Percentiles rank a stretch among this genome's conserved stretches.
These are phyloP conservation scores for Phytophthora podocarpi DNA, from an alignment of 352 stramenopile genomes.

Conservation along the genomic window DNA sequence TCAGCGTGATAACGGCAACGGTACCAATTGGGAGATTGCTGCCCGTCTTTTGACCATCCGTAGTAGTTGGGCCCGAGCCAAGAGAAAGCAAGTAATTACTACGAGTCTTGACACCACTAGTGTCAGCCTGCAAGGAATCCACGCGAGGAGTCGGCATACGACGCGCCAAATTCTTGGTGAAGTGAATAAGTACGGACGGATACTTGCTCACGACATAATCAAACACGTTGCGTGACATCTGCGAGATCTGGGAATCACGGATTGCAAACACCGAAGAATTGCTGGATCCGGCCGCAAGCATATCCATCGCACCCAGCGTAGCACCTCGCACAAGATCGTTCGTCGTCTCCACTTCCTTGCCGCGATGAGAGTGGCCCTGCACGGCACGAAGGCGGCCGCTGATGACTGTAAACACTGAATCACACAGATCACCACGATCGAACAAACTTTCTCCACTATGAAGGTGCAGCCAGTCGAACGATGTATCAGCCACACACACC, in stretches of 20 bases:
- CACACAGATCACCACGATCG: slow-evolving; percentile 72
- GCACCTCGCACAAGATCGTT: slow-evolving; percentile 82
- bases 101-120: slow-evolving; percentile 38
- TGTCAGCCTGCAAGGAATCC: slow-evolving; percentile 40
- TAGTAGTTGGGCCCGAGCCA: slow-evolving; percentile 31
- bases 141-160: slow-evolving; percentile 54
- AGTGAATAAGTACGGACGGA: slow-evolving; percentile 76
- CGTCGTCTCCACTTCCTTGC: slow-evolving; percentile 74
- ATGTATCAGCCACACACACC: slow-evolving; percentile 75
- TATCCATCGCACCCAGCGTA: slow-evolving; percentile 82
- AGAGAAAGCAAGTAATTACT: slow-evolving; percentile 68
- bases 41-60: slow-evolving; percentile 25
- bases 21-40: slow-evolving; percentile 64
- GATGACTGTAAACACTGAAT: slow-evolving; percentile 84
- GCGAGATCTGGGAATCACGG: slow-evolving; percentile 86
- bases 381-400: slow-evolving; percentile 78
- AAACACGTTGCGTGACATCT: slow-evolving; percentile 88
- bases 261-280: slow-evolving; percentile 87
- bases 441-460: slow-evolving; percentile 84
- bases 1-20: slow-evolving; percentile 79
- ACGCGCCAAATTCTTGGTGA: slow-evolving; percentile 77
- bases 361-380: slow-evolving; percentile 62
- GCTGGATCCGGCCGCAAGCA: slow-evolving; percentile 72
- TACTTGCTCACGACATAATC: slow-evolving; percentile 80
- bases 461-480: slow-evolving; percentile 86